Evolutionary conservation across 208 protist genomes (phyloP).

Genomic region (Leishmania gerbilli): DNA sequence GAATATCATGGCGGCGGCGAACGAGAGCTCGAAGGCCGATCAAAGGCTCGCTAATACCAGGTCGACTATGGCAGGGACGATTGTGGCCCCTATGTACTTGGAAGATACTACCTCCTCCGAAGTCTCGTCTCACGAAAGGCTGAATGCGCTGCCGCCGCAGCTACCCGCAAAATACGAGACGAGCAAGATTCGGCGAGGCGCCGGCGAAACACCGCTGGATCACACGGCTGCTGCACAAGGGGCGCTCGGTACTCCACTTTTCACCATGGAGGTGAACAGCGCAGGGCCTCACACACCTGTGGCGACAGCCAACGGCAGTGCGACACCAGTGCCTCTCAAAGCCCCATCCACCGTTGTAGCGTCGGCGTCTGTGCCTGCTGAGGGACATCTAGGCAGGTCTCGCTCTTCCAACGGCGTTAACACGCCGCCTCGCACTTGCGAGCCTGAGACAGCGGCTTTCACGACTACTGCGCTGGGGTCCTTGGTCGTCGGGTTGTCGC

Average conservation of each 20-base stretch:
- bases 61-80: not conserved
- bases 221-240: not conserved
- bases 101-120: conserved; percentile 25
- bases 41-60: not conserved
- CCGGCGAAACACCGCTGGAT: not conserved
- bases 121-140: not conserved
- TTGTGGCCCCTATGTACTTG: conserved; percentile 11
- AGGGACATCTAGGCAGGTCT: not conserved
- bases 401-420: not conserved
- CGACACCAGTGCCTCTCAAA: not conserved
- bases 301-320: not conserved
- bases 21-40: not conserved
- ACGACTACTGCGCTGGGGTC: not conserved
- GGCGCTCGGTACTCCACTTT: not conserved
- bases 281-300: not conserved
- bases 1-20: not conserved
- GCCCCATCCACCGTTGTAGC: not conserved
- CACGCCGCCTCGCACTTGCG: not conserved
- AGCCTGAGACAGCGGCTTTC: not conserved
- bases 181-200: not conserved
- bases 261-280: not conserved
- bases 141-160: not conserved
- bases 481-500: not conserved
- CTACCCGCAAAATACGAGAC: not conserved
- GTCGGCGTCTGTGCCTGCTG: not conserved